Evolutionary conservation across 805 yeast species (phyloP).

Genomic region (Ascoidea rubescens): DNA sequence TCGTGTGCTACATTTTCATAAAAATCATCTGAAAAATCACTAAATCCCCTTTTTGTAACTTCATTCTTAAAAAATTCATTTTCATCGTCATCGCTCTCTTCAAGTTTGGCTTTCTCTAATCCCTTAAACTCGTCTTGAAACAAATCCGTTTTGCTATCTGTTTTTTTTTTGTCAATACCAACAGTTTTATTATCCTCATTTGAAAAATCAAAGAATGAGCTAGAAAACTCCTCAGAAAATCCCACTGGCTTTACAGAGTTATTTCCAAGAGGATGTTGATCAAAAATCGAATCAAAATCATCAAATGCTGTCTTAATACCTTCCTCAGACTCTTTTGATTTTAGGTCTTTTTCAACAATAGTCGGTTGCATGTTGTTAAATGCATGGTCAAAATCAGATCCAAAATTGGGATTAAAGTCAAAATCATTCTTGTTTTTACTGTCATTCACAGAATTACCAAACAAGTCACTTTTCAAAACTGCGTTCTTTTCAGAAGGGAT

Average conservation of each 20-base stretch:
- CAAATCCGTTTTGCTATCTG: background rate
- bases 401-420: background rate
- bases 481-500: too few species aligned
- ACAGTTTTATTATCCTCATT: background rate
- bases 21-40: background rate
- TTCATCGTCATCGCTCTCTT: background rate
- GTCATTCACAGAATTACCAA: conserved; percentile 1
- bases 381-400: conserved; percentile 2
- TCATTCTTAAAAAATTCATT: background rate
- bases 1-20: background rate
- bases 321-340: background rate
- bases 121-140: background rate
- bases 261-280: too few species aligned
- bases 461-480: too few species aligned
- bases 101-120: background rate
- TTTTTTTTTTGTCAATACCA: background rate
- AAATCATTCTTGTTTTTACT: background rate
- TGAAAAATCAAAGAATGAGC: background rate
- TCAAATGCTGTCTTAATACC: conserved; percentile 6
- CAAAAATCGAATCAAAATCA: conserved; percentile 7
- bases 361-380: background rate
- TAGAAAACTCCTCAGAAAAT: background rate
- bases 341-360: background rate
- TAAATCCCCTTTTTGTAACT: background rate
- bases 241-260: background rate